phyloP scores from a whole-genome alignment of 2,329 filamentous ascomycete species.

The Claviceps sp. region DNA sequence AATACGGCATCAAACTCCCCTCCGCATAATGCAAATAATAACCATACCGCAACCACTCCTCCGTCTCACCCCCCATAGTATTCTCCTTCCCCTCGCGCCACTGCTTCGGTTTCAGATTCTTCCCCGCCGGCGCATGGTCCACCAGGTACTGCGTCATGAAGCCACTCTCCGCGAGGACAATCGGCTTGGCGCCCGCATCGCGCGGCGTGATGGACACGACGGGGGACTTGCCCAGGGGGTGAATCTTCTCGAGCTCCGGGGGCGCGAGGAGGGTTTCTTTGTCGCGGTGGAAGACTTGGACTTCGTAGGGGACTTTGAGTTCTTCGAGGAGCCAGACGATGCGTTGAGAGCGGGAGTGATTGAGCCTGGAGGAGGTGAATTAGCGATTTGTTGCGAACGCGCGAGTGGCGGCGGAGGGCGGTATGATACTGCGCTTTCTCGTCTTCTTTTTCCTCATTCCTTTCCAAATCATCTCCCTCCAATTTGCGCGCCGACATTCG shows the following conservation, averaged over 20 bases:
- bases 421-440: no score
- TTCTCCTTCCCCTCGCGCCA: constrained; percentile 47
- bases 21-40: constrained; percentile 77
- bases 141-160: constrained; percentile 72
- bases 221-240: constrained; percentile 80
- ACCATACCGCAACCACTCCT: constrained; percentile 44
- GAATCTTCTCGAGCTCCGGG: constrained; percentile 59
- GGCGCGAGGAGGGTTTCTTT: constrained; percentile 54
- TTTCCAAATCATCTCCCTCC: no score
- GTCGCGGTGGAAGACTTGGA: constrained; percentile 65
- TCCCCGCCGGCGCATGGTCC: constrained; percentile 42
- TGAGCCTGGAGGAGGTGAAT: constrained; percentile 46
- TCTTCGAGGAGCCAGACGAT: constrained; percentile 81
- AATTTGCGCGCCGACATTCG: not conserved
- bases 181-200: constrained; percentile 24
- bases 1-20: constrained; percentile 63
- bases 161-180: constrained; percentile 69
- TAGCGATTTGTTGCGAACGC: not conserved
- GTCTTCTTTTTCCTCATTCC: not conserved
- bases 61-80: constrained; percentile 45
- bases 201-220: constrained; percentile 50
- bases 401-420: not conserved
- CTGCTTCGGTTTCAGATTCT: constrained; percentile 34
- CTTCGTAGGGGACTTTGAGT: constrained; percentile 62
- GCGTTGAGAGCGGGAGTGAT: constrained; percentile 69